Conservation (phyloP, 1,139 yeast genomes). For the Diutina siamensis region DNA sequence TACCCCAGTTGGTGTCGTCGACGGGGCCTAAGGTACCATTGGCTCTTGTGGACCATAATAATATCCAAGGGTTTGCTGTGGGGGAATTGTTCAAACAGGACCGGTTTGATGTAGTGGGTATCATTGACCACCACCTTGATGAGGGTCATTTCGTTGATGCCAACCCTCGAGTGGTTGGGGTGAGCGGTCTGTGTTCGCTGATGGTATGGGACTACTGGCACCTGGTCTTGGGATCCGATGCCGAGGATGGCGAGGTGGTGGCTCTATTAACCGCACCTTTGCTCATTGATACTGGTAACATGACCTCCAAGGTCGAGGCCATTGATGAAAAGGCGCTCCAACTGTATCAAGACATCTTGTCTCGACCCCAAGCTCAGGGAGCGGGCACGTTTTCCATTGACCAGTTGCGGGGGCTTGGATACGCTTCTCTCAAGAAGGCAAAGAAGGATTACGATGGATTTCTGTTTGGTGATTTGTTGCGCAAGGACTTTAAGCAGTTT, state of each 20-base stretch:
- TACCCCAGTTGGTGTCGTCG: slow-evolving; percentile 15
- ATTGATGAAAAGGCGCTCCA: slow-evolving; percentile 39
- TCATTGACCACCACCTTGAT: slow-evolving; percentile 85
- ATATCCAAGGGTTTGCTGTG: slow-evolving; percentile 40
- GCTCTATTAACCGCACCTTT: slow-evolving; percentile 54
- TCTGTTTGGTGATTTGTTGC: slow-evolving; percentile 44
- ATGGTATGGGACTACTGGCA: slow-evolving; percentile 58
- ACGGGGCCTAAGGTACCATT: slow-evolving; percentile 20
- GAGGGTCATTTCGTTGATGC: slow-evolving; percentile 38
- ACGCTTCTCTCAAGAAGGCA: slow-evolving; percentile 33
- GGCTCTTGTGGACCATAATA: slow-evolving; percentile 76
- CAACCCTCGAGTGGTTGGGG: slow-evolving; percentile 47
- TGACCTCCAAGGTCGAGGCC: slow-evolving; percentile 46
- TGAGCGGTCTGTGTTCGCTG: slow-evolving; percentile 71
- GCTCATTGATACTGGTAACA: slow-evolving; percentile 58
- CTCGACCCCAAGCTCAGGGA: neutral
- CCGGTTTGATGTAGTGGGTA: slow-evolving; percentile 34
- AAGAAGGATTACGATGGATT: slow-evolving; percentile 58
- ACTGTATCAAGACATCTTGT: slow-evolving; percentile 14
- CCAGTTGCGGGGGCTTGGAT: slow-evolving; percentile 14
- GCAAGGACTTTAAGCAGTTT: slow-evolving; percentile 80
- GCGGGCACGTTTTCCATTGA: neutral
- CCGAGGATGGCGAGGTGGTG: slow-evolving; percentile 17
- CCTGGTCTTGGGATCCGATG: slow-evolving; percentile 14
- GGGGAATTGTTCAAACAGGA: slow-evolving; percentile 15